Conservation (phyloP, 495 filamentous ascomycete species). For the Hypoxylon crocopeplum region DNA sequence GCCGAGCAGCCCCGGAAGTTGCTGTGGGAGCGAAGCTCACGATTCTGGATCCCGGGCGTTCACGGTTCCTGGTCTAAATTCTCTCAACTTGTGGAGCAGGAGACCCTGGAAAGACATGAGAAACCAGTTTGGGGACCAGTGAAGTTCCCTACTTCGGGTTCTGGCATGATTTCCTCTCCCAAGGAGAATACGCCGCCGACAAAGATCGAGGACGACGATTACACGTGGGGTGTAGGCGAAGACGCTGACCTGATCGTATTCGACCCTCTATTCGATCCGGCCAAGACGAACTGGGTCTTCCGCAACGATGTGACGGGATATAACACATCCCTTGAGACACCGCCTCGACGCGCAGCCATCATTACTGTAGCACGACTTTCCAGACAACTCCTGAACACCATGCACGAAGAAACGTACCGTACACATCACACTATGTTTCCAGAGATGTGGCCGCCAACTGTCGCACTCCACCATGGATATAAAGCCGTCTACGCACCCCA, state of each 20-base stretch:
- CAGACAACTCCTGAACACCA: constrained; percentile 72
- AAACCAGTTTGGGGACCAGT: constrained; percentile 39
- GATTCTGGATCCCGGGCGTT: constrained; percentile 54
- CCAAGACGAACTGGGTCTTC: constrained; percentile 61
- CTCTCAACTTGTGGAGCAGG: constrained; percentile 49
- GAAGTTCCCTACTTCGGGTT: constrained; percentile 22
- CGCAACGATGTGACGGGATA: constrained; percentile 78
- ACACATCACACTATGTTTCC: constrained; percentile 80
- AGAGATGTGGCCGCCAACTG: constrained; percentile 83
- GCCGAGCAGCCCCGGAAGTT: constrained; percentile 61
- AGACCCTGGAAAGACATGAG: constrained; percentile 25
- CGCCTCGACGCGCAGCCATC: constrained; percentile 78
- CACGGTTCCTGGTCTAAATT: constrained; percentile 56
- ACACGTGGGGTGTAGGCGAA: constrained; percentile 66
- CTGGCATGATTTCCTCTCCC: constrained; percentile 32
- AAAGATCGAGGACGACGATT: constrained; percentile 53
- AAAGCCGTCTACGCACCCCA: constrained; percentile 89
- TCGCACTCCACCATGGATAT: constrained; percentile 81
- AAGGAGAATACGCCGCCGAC: constrained; percentile 53
- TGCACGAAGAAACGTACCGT: constrained; percentile 80
- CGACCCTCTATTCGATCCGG: constrained; percentile 59
- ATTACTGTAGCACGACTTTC: constrained; percentile 77
- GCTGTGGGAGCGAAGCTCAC: constrained; percentile 54
- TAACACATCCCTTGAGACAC: constrained; percentile 62
- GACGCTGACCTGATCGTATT: constrained; percentile 63